These are phyloP conservation scores for Neurospora tetraspora DNA, from an alignment of 495 filamentous ascomycete species.

Conservation along the genomic window DNA sequence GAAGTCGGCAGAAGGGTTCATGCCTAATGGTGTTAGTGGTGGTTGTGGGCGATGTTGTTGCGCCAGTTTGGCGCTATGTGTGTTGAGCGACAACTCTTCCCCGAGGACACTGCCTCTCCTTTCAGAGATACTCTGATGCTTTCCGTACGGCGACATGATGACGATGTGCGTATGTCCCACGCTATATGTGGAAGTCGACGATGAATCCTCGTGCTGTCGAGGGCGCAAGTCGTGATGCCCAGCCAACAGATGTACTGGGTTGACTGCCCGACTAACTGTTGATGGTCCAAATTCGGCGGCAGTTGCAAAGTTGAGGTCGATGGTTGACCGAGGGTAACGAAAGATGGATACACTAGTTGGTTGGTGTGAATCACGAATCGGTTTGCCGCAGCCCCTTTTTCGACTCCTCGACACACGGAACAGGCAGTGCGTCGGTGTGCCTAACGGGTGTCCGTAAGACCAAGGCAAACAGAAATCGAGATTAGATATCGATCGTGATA, in stretches of 20 bases:
- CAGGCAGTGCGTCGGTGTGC: neutral
- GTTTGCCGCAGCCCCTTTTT: neutral
- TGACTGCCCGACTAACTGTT: neutral
- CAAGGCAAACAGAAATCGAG: neutral
- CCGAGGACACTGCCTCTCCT: conserved; percentile 32
- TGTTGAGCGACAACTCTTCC: conserved; percentile 36
- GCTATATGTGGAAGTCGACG: neutral
- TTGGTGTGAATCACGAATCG: neutral
- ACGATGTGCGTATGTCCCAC: neutral
- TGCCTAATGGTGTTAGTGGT: conserved; percentile 46
- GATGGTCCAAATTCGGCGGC: neutral
- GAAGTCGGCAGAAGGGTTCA: conserved; percentile 44
- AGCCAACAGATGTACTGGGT: neutral
- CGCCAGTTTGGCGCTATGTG: conserved; percentile 35
- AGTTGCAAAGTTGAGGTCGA: neutral
- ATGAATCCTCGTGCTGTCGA: neutral
- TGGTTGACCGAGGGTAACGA: neutral
- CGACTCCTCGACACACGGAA: neutral
- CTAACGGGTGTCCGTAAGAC: neutral
- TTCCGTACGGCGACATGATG: conserved; percentile 30
- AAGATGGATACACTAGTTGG: neutral
- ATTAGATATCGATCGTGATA: neutral
- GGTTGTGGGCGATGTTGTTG: conserved; percentile 39
- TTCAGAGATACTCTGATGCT: conserved; percentile 33
- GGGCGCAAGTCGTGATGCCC: neutral